Conservation (phyloP, 805 yeast genomes). For the Diddensiella transvaalensis region DNA sequence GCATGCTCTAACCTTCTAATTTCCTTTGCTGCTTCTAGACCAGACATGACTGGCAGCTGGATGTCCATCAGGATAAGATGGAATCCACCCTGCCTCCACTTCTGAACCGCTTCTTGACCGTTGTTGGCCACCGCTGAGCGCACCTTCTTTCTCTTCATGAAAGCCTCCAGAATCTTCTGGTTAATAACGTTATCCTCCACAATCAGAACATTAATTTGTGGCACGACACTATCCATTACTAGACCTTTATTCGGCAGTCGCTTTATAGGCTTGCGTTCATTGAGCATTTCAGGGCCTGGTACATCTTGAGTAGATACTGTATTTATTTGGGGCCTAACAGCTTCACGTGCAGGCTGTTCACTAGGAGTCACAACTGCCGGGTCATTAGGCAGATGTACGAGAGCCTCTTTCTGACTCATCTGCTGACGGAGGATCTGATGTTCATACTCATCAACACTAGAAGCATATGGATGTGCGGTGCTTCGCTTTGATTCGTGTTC, state of each 20-base stretch:
- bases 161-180: constrained; percentile 86
- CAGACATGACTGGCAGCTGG: constrained; percentile 93
- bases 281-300: not conserved
- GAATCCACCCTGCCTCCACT: constrained; percentile 92
- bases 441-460: constrained; percentile 1
- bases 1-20: constrained; percentile 79
- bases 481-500: not conserved
- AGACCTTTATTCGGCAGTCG: constrained; percentile 11
- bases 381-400: not conserved
- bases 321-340: not conserved
- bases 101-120: constrained; percentile 92
- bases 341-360: constrained; percentile 3
- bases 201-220: constrained; percentile 83
- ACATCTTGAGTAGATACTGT: not conserved
- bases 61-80: constrained; percentile 96
- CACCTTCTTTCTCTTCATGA: constrained; percentile 78
- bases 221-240: constrained; percentile 56
- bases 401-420: not conserved
- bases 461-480: not conserved
- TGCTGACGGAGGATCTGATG: not conserved
- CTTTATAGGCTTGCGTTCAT: not conserved
- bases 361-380: not conserved
- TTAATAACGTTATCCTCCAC: constrained; percentile 97
- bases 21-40: constrained; percentile 90
- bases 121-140: constrained; percentile 83